Conservation (phyloP, 164 flowering plant genomes). For the Nymphaea thermarum region DNA sequence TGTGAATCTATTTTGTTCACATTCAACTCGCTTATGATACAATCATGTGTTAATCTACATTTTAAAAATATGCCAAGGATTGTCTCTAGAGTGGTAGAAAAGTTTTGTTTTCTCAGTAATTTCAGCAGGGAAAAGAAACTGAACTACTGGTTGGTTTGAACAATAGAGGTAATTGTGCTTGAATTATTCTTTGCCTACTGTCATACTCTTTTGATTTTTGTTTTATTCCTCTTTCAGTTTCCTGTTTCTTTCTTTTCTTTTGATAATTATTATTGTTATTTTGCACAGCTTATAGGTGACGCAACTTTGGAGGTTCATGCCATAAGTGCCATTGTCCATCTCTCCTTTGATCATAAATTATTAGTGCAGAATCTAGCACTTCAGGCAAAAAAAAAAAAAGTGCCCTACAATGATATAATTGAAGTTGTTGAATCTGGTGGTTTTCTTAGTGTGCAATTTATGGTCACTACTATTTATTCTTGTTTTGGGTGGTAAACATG, state of each 20-base stretch:
- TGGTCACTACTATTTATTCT: constrained; percentile 4
- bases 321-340: constrained; percentile 74
- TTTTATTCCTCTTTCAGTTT: too few relatives aligned
- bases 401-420: constrained; percentile 82
- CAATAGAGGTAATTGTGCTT: constrained; percentile 51
- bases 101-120: constrained; percentile 37
- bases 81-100: too few relatives aligned
- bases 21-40: too few relatives aligned
- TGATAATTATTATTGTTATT: too few relatives aligned
- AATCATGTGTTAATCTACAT: too few relatives aligned
- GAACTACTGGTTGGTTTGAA: constrained; percentile 78
- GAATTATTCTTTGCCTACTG: background rate
- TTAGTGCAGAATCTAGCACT: constrained; percentile 77
- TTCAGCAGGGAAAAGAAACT: constrained; percentile 67
- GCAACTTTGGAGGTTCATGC: constrained; percentile 54
- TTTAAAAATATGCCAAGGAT: too few relatives aligned
- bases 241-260: too few relatives aligned
- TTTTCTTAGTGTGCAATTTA: constrained; percentile 61
- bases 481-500: too few relatives aligned
- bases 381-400: constrained; percentile 66
- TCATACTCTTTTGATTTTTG: background rate
- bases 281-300: constrained; percentile 35
- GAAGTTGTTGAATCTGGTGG: constrained; percentile 88
- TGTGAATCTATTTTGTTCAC: too few relatives aligned
- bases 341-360: constrained; percentile 59